A percentile compares a stretch with the other conserved stretches of the same genome.
These are phyloP conservation scores for Blastocladiella emersonii DNA, from an alignment of 371 early-diverging fungal species.

Conservation along the genomic window DNA sequence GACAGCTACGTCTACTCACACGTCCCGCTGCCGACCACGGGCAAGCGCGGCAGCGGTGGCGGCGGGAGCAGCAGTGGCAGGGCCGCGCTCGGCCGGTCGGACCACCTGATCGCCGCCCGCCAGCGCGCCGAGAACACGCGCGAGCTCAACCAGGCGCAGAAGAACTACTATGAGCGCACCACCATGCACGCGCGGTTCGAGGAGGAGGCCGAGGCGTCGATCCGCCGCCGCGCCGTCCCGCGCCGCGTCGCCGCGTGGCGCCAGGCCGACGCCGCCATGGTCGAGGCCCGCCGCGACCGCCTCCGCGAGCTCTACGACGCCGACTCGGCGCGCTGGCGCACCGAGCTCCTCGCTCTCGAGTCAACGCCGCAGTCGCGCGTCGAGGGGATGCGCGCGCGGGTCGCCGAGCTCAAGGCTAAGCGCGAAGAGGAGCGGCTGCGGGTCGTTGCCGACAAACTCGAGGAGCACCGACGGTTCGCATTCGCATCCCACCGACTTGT, in stretches of 20 bases:
- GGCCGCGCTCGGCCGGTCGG: not conserved
- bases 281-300: slow-evolving; percentile 25
- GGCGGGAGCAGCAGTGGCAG: not conserved
- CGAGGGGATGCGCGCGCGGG: slow-evolving; percentile 21
- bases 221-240: slow-evolving; percentile 21
- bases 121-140: slow-evolving; percentile 5
- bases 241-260: slow-evolving; percentile 19
- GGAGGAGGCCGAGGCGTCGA: slow-evolving; percentile 15
- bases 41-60: not conserved
- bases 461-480: slow-evolving; percentile 26
- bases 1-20: too few relatives aligned
- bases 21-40: too few relatives aligned
- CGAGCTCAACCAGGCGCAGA: slow-evolving; percentile 5
- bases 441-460: slow-evolving; percentile 27
- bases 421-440: slow-evolving; percentile 27
- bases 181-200: slow-evolving; percentile 25
- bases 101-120: slow-evolving; percentile 7
- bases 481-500: too few relatives aligned
- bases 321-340: slow-evolving; percentile 18
- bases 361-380: slow-evolving; percentile 19
- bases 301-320: slow-evolving; percentile 15
- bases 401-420: slow-evolving; percentile 19
- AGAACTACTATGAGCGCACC: slow-evolving; percentile 6
- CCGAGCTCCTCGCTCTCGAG: slow-evolving; percentile 16
- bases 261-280: slow-evolving; percentile 9